A percentile compares a stretch with the other conserved stretches of the same genome.
Conservation (phyloP, 495 filamentous ascomycete species). For the Lophiotrema nucula region DNA sequence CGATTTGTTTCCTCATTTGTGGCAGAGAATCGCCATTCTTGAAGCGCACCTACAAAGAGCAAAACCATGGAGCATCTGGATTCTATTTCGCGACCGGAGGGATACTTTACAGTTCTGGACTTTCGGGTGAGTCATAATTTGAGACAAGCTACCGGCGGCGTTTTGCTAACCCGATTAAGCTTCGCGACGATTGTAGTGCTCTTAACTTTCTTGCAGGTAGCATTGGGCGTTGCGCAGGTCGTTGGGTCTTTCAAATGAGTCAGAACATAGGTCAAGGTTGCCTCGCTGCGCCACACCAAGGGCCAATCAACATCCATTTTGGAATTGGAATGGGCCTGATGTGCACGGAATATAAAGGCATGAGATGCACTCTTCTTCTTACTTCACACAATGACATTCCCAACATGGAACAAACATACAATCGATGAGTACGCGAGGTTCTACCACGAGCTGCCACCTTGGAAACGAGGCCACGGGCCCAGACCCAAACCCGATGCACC, state of each 20-base stretch:
- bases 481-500: too few species aligned
- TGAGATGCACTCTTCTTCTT: too few species aligned
- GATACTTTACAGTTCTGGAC: slow-evolving; percentile 27
- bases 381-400: too few species aligned
- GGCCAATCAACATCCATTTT: too few species aligned
- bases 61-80: slow-evolving; percentile 26
- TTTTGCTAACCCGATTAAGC: not conserved
- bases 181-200: slow-evolving; percentile 20
- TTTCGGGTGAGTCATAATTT: slow-evolving; percentile 19
- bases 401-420: too few species aligned
- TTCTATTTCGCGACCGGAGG: slow-evolving; percentile 23
- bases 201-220: slow-evolving; percentile 17
- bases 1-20: slow-evolving; percentile 19
- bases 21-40: slow-evolving; percentile 14
- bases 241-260: slow-evolving; percentile 11
- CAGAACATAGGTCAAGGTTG: too few species aligned
- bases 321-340: too few species aligned
- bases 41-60: slow-evolving; percentile 19
- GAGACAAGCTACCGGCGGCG: not conserved
- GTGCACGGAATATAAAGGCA: too few species aligned
- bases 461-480: too few species aligned
- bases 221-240: slow-evolving; percentile 9
- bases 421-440: too few species aligned
- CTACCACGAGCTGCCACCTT: too few species aligned
- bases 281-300: too few species aligned